Conservation (phyloP, 345 rosid species). For the Pseudoturritis turrita region DNA sequence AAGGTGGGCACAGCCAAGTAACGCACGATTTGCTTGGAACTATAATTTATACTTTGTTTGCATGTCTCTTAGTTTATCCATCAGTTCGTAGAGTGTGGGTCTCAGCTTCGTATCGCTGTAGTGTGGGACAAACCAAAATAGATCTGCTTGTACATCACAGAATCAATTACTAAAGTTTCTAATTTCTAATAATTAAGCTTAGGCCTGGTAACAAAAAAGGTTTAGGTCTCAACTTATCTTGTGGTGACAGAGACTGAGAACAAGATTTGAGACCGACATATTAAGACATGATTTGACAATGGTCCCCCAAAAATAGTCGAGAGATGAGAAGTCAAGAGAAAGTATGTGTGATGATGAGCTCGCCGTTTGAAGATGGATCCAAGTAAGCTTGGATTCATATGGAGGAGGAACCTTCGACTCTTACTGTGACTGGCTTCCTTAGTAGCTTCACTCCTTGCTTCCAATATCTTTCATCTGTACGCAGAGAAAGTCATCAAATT, state of each 20-base stretch:
- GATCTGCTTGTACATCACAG: too few relatives aligned
- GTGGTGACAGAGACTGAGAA: not conserved
- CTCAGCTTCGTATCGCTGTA: conserved; percentile 71
- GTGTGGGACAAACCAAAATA: conserved; percentile 9
- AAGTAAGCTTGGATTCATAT: conserved; percentile 55
- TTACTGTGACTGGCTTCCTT: conserved; percentile 36
- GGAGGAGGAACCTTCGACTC: conserved; percentile 32
- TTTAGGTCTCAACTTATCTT: not conserved
- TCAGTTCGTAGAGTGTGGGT: conserved; percentile 80
- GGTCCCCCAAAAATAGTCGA: not conserved
- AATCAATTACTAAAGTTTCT: not conserved
- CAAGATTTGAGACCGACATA: not conserved
- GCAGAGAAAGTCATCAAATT: not conserved
- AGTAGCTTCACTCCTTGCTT: conserved; percentile 95
- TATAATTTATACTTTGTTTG: conserved; percentile 54
- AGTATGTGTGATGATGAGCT: conserved; percentile 46
- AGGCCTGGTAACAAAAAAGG: not conserved
- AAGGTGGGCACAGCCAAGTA: too few relatives aligned
- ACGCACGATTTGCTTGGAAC: conserved; percentile 53
- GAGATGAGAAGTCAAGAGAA: conserved; percentile 38
- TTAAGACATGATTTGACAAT: not conserved
- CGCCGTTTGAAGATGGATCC: conserved; percentile 58
- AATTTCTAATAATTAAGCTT: not conserved
- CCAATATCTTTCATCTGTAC: conserved; percentile 62
- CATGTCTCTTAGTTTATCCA: conserved; percentile 73